Evolutionary conservation across 352 stramenopile species (phyloP).

Genomic region (Thalassiosira hispida): DNA sequence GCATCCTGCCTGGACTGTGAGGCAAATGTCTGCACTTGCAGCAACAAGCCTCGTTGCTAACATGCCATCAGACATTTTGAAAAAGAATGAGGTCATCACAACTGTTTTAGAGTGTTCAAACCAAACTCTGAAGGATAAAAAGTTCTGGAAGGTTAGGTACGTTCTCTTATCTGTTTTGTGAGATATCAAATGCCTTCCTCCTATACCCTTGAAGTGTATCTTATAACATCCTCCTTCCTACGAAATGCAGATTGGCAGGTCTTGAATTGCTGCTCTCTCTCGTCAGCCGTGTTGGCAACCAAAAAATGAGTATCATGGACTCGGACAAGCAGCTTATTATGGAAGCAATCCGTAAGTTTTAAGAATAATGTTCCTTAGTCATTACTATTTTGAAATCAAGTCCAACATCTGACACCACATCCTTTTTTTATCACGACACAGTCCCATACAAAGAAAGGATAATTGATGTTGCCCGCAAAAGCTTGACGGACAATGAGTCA

Average conservation of each 20-base stretch:
- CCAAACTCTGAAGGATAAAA: slow-evolving; percentile 71
- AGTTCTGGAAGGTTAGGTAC: slow-evolving; percentile 82
- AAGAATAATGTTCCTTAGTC: not conserved
- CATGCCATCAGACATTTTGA: slow-evolving; percentile 44
- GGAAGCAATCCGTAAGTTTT: slow-evolving; percentile 60
- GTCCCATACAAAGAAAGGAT: slow-evolving; percentile 82
- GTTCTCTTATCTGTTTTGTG: not conserved
- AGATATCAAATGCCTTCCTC: not conserved
- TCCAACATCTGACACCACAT: not conserved
- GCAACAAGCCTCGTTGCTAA: slow-evolving; percentile 60
- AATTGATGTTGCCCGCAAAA: slow-evolving; percentile 48
- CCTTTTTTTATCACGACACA: not conserved
- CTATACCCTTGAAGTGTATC: slow-evolving; percentile 1
- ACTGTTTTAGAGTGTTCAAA: slow-evolving; percentile 55
- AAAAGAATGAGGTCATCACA: slow-evolving; percentile 51
- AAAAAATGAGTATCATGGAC: slow-evolving; percentile 28
- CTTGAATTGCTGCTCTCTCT: slow-evolving; percentile 69
- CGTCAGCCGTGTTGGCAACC: slow-evolving; percentile 60
- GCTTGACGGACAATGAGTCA: slow-evolving; percentile 72
- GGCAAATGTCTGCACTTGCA: slow-evolving; percentile 56
- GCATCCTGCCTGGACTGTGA: slow-evolving; percentile 79
- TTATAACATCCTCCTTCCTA: not conserved
- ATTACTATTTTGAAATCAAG: not conserved
- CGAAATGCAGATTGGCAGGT: slow-evolving; percentile 46
- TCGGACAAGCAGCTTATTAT: slow-evolving; percentile 63